Percentiles rank a stretch among this genome's conserved stretches.
phyloP scores from a whole-genome alignment of 2,329 filamentous ascomycete genomes.

The Cladophialophora bantiana region DNA sequence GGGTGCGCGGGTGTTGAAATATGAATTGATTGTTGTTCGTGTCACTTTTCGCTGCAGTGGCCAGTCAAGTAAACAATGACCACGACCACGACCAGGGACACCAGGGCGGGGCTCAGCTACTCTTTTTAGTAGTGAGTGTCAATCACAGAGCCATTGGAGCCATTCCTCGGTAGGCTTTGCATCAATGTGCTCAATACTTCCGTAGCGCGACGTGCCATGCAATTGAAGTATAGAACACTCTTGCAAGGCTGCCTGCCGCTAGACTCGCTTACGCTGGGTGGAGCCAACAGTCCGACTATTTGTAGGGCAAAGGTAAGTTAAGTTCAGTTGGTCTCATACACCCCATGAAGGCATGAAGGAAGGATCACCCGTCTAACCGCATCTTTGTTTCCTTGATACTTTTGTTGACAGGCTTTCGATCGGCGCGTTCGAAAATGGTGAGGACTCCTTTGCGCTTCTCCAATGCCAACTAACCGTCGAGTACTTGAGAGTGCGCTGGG shows the following conservation, averaged over 20 bases:
- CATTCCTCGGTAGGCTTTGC: neutral
- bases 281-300: neutral
- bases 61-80: conserved; percentile 9
- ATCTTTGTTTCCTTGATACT: neutral
- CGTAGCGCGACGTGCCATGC: conserved; percentile 3
- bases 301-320: neutral
- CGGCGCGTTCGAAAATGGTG: neutral
- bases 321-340: neutral
- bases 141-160: conserved; percentile 1
- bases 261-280: conserved; percentile 10
- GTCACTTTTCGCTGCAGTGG: conserved; percentile 6
- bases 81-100: neutral
- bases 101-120: neutral
- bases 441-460: neutral
- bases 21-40: conserved; percentile 5
- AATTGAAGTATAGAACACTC: conserved; percentile 12
- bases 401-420: neutral
- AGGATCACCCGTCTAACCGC: neutral
- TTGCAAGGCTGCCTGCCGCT: neutral
- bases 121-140: conserved; percentile 3
- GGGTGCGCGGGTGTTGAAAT: conserved; percentile 12
- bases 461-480: neutral
- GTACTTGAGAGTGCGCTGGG: neutral
- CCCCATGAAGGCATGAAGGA: neutral
- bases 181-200: neutral